Evolutionary conservation across 1,284 basidiomycete genomes (phyloP).

Genomic region (Ustilago esculenta): DNA sequence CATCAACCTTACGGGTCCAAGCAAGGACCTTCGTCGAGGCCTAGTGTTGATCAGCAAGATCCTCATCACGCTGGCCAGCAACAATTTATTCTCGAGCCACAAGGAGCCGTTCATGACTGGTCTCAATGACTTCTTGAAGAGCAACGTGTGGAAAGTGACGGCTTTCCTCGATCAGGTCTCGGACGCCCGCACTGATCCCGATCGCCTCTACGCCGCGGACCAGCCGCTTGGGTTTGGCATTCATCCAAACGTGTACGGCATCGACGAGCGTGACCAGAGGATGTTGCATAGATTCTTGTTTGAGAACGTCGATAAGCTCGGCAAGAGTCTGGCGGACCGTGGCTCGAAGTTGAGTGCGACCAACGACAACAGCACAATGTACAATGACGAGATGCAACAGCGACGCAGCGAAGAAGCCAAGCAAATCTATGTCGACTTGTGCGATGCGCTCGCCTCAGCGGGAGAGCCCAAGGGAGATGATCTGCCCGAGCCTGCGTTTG

Average conservation of each 20-base stretch:
- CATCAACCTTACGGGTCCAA: constrained; percentile 56
- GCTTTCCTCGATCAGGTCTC: constrained; percentile 62
- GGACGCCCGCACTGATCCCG: constrained; percentile 59
- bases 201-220: constrained; percentile 59
- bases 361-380: constrained; percentile 5
- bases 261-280: constrained; percentile 54
- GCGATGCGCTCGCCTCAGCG: constrained; percentile 43
- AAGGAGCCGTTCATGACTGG: constrained; percentile 63
- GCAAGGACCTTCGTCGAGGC: constrained; percentile 56
- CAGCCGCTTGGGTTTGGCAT: constrained; percentile 61
- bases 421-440: constrained; percentile 53
- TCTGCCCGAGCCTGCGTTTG: constrained; percentile 24
- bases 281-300: constrained; percentile 56
- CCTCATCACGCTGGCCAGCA: constrained; percentile 59
- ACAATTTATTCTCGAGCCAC: constrained; percentile 60
- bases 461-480: constrained; percentile 52
- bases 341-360: neutral
- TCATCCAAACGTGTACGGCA: constrained; percentile 57
- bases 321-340: constrained; percentile 50
- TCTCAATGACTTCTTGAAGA: constrained; percentile 61
- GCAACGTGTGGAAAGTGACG: constrained; percentile 61
- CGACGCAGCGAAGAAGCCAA: constrained; percentile 18
- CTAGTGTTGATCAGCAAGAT: constrained; percentile 62
- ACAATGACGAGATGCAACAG: constrained; percentile 1
- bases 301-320: constrained; percentile 60